A percentile compares a stretch with the other conserved stretches of the same genome.
Evolutionary conservation across 352 stramenopile genomes (phyloP).

Genomic region (Aphanomyces invadans): DNA sequence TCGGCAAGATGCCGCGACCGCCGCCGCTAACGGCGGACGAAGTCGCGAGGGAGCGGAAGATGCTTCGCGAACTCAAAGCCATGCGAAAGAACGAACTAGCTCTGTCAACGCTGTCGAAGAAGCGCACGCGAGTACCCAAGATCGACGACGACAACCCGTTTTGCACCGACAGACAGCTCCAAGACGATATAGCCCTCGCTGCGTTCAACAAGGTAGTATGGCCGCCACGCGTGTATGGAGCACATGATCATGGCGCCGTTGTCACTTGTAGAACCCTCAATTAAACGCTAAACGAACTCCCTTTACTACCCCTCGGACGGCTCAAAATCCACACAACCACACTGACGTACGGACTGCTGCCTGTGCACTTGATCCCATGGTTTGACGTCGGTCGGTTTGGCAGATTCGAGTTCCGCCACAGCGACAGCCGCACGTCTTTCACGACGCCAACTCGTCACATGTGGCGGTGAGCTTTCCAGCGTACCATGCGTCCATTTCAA

Average conservation of each 20-base stretch:
- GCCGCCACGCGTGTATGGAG: too few relatives aligned
- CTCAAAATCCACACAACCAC: slow-evolving; percentile 63
- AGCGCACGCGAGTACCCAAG: slow-evolving; percentile 48
- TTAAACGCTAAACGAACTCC: slow-evolving; percentile 21
- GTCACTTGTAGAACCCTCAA: slow-evolving; percentile 14
- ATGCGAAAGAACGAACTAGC: slow-evolving; percentile 48
- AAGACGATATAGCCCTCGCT: slow-evolving; percentile 54
- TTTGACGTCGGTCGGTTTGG: too few relatives aligned
- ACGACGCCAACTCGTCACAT: slow-evolving; percentile 4
- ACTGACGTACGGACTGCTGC: slow-evolving; percentile 52
- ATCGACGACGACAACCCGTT: slow-evolving; percentile 65
- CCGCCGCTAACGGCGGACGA: neutral
- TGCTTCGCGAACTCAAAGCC: slow-evolving; percentile 60
- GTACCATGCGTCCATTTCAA: slow-evolving; percentile 47
- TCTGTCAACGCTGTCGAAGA: slow-evolving; percentile 50
- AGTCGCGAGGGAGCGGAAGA: slow-evolving; percentile 43
- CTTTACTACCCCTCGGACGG: slow-evolving; percentile 39
- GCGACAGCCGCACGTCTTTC: slow-evolving; percentile 13
- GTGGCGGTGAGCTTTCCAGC: slow-evolving; percentile 42
- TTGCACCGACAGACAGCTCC: slow-evolving; percentile 58
- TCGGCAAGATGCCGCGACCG: neutral
- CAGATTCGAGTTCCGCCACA: neutral
- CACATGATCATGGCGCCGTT: too few relatives aligned
- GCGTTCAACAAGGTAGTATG: neutral
- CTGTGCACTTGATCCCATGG: too few relatives aligned